phyloP scores from a whole-genome alignment of 2,329 filamentous ascomycete species.

The Cladobotryum mycophilum region DNA sequence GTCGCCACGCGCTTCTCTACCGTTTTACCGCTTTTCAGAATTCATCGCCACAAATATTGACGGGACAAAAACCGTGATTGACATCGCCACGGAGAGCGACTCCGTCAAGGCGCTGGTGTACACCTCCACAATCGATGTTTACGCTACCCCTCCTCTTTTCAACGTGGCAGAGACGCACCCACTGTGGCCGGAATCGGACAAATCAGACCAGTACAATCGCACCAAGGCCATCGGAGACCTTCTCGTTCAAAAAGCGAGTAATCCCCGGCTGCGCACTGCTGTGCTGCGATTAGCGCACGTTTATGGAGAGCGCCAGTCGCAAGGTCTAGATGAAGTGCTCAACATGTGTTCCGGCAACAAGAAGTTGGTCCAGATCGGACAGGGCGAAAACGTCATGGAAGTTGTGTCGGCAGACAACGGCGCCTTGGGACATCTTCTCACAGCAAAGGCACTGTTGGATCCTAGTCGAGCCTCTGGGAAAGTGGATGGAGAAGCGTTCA shows the following conservation, averaged over 20 bases:
- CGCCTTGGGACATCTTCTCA: conserved; percentile 21
- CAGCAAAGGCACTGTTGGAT: conserved; percentile 22
- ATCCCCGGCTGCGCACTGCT: conserved; percentile 18
- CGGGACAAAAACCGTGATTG: conserved; percentile 25
- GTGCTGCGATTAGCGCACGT: conserved; percentile 23
- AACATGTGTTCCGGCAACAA: conserved; percentile 32
- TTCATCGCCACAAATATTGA: conserved; percentile 24
- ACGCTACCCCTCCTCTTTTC: conserved; percentile 20
- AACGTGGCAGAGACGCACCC: conserved; percentile 20
- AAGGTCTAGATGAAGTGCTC: conserved; percentile 21
- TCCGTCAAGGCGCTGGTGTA: conserved; percentile 25
- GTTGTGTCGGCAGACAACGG: conserved; percentile 23
- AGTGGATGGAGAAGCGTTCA: conserved; percentile 30
- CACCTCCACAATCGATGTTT: conserved; percentile 24
- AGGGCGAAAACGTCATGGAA: conserved; percentile 21
- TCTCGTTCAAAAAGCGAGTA: conserved; percentile 25
- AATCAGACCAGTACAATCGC: conserved; percentile 21
- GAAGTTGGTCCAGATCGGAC: conserved; percentile 23
- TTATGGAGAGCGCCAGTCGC: conserved; percentile 28
- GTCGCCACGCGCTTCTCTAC: conserved; percentile 23
- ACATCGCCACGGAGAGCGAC: conserved; percentile 14
- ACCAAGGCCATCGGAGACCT: conserved; percentile 29
- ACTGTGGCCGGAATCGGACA: conserved; percentile 17
- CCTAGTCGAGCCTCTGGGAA: conserved; percentile 7
- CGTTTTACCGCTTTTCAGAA: conserved; percentile 11